Evolutionary conservation across 2,329 filamentous ascomycete genomes (phyloP), one percentile per base, ranked within the genome.

Genomic region (Cercospora berteroae): DNA sequence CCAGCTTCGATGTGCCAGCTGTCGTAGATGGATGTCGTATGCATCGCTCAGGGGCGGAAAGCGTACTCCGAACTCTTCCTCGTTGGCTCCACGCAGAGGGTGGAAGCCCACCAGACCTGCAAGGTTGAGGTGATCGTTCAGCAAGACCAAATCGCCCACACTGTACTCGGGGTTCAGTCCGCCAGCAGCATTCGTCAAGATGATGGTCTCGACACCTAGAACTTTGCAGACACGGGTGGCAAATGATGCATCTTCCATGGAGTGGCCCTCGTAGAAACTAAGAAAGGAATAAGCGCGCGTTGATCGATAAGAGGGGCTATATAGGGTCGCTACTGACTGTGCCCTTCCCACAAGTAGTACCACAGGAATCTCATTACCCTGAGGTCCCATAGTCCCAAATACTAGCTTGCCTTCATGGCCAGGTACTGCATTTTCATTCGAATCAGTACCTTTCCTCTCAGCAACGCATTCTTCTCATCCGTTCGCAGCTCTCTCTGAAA

Each of bases 231-330:
- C 85, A 62, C 88, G 83, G 10, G 88, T 85, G 27, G 88, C 87
- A 73, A 90, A 89, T 27, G 88, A 88, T 42, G 88, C 84, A 57
- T 83, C 80, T 63, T 88, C 83, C 79, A 90, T 88, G 2, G 84
- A 83, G 74, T 90, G 85, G 36, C 88, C 88, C 78, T 90, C 88
- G 75, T 90, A 90, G 79, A 88, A 90, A 77, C 88, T 89, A 67
- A 67, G 48, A 72, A 67, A 63, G 59, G 31, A 59, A 71, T 69
- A 50, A 72, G 64, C 63, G 48, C 67, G 44, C 63, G 39, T 60
- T 55, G 36, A 42, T 42, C 33, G 25, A n/a, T 55, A 29, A 29
- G 20, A 20, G 25, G 52, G 42, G 52, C 69, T 73, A 71, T 63
- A 29, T 69, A 70, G 63, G 68, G 23, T 16, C 1, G 18, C 70